Conservation (phyloP, 208 protist genomes). For the Leishmania amazonensis region DNA sequence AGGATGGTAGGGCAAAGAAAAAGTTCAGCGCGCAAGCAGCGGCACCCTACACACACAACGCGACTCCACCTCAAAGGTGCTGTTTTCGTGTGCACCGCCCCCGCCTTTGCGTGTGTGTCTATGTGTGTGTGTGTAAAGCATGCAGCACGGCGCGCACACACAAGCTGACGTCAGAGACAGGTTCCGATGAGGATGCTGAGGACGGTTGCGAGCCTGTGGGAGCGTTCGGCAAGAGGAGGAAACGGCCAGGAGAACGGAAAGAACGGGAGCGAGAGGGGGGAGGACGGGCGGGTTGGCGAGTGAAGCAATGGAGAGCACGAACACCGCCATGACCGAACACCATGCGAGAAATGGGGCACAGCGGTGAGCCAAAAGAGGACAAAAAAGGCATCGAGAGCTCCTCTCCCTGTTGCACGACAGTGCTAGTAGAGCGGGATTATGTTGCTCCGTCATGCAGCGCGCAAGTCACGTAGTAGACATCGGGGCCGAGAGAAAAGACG, state of each 20-base stretch:
- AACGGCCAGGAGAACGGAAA: not conserved
- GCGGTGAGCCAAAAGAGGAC: not conserved
- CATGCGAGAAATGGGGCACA: not conserved
- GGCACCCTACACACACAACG: not conserved
- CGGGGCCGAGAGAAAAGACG: not conserved
- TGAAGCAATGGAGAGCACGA: not conserved
- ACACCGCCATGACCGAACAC: not conserved
- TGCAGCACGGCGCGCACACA: not conserved
- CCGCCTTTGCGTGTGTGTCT: too few relatives aligned
- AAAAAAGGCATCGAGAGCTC: not conserved
- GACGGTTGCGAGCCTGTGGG: not conserved
- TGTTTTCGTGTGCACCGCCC: not conserved
- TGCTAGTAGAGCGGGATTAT: not conserved
- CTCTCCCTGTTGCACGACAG: not conserved
- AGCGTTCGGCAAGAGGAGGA: not conserved
- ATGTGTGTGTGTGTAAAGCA: not conserved
- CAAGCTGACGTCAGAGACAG: not conserved
- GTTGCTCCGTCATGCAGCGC: not conserved
- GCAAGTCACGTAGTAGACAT: not conserved
- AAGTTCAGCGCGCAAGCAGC: not conserved
- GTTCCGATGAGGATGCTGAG: not conserved
- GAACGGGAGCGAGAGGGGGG: not conserved
- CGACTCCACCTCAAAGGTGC: not conserved
- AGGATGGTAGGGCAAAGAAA: not conserved
- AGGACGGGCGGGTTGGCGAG: not conserved